These are phyloP conservation scores for Mollisiaceae sp. DNA, from an alignment of 2,329 filamentous ascomycete species.

Conservation along the genomic window DNA sequence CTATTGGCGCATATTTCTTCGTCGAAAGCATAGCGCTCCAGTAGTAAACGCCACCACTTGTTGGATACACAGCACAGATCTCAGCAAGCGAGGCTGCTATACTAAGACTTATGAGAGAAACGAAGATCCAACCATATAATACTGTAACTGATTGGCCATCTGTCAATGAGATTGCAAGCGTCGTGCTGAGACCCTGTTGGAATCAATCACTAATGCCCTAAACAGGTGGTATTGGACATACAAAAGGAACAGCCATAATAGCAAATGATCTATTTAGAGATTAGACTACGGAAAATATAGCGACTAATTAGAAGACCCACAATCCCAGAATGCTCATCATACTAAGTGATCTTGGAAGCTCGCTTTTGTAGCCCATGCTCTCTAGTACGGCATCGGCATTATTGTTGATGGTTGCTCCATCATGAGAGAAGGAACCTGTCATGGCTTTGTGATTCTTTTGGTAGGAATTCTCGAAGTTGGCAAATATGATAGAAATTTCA, in stretches of 20 bases:
- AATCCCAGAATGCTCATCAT: slow-evolving; percentile 72
- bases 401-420: slow-evolving; percentile 24
- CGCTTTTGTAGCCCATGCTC: slow-evolving; percentile 67
- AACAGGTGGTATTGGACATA: slow-evolving; percentile 3
- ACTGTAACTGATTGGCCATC: slow-evolving; percentile 73
- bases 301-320: slow-evolving; percentile 27
- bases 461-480: neutral
- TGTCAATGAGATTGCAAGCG: slow-evolving; percentile 69
- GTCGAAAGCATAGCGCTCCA: slow-evolving; percentile 72
- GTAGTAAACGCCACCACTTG: slow-evolving; percentile 73
- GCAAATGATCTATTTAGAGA: slow-evolving; percentile 60
- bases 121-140: slow-evolving; percentile 72
- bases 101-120: slow-evolving; percentile 65
- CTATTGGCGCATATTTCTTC: slow-evolving; percentile 67
- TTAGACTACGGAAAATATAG: slow-evolving; percentile 21
- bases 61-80: slow-evolving; percentile 72
- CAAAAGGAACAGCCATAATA: slow-evolving; percentile 66
- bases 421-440: slow-evolving; percentile 17
- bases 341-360: slow-evolving; percentile 68
- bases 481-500: slow-evolving; percentile 7
- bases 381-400: slow-evolving; percentile 29
- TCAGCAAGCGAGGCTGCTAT: slow-evolving; percentile 72
- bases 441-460: neutral
- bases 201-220: neutral
- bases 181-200: slow-evolving; percentile 62